phyloP scores from a whole-genome alignment of 441 rosid genomes.

The Syzygium syzygioides region DNA sequence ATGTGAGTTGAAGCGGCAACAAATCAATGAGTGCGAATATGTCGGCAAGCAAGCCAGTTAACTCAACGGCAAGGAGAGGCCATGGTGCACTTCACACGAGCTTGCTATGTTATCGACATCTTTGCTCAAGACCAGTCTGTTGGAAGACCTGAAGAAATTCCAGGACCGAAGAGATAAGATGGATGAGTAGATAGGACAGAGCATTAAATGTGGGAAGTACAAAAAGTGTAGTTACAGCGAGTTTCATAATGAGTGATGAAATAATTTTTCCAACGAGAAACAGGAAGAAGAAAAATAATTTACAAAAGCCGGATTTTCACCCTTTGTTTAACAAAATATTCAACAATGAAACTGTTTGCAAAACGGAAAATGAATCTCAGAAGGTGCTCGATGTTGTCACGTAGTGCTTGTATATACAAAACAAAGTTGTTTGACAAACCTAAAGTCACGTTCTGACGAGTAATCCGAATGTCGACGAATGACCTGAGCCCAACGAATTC shows the following conservation, averaged over 20 bases:
- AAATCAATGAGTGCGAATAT: constrained; percentile 72
- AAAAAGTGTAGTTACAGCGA: not conserved
- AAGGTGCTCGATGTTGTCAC: not conserved
- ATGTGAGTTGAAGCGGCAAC: not conserved
- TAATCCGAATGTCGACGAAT: too few species aligned
- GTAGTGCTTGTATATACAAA: too few species aligned
- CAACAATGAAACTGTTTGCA: not conserved
- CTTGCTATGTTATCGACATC: constrained; percentile 85
- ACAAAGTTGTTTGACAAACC: too few species aligned
- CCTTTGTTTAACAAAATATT: not conserved
- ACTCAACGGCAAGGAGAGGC: constrained; percentile 43
- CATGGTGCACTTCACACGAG: constrained; percentile 74
- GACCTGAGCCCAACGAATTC: too few species aligned
- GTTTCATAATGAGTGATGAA: constrained; percentile 64
- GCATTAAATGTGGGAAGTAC: not conserved
- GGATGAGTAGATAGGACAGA: not conserved
- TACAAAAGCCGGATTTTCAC: not conserved
- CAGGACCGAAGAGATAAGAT: not conserved
- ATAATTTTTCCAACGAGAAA: constrained; percentile 41
- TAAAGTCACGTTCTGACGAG: too few species aligned
- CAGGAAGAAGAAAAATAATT: not conserved
- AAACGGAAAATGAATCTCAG: not conserved
- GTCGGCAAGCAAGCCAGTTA: constrained; percentile 66
- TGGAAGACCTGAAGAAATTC: constrained; percentile 64
- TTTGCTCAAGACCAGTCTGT: constrained; percentile 64